Base-by-base conservation (phyloP, 2,329 filamentous ascomycete genomes). In the Talaromyces sp. region DNA sequence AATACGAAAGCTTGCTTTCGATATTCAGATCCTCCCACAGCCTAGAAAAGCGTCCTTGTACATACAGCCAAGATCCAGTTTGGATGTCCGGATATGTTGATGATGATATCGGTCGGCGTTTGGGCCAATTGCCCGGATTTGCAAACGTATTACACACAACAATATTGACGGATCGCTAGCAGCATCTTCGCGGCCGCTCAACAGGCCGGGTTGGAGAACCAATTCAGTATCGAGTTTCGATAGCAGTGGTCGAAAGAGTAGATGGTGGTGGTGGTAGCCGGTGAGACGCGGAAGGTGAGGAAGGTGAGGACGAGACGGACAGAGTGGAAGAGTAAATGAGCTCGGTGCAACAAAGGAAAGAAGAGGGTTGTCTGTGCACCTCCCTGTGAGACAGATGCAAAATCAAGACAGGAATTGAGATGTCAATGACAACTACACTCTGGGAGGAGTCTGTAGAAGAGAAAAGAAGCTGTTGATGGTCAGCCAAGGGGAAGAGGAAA, bases 131-230 rank as follows among this genome's bases (percentile, higher is more conserved):
- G 48, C 33, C 48, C 31, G 19, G 40, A 33, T 13, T n/a, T 46
- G 41, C 45, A 56, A 19, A 56, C 7, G 35, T 28, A 22, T 56
- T 56, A 56, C 33, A 40, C 54, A 28, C 54, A 35, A 37, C 53
- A 19, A 25, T 39, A 25, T 22, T 2, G 33, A 15, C 10, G 17
- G 15, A 43, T 41, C 39, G 25, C 54, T 43, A 56, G 25, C 54
- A 50, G 54, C 54, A 56, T 56, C 54, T 48, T 56, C 45, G 43
- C 36, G 15, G 46, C 43, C 45, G 41, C 43, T 54, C 52, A 17
- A 40, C 37, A 31, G 31, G 39, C 43, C 45, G 25, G 28, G 7
- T 28, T 28, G 4, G 33, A 36, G n/a, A 19, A 33, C 8, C 28
- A 11, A 10, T 48, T 48, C n/a, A 4, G 28, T 19, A 36, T 25